These are phyloP conservation scores for Clitoria ternatea DNA, from an alignment of 306 rosid genomes.

Conservation along the genomic window DNA sequence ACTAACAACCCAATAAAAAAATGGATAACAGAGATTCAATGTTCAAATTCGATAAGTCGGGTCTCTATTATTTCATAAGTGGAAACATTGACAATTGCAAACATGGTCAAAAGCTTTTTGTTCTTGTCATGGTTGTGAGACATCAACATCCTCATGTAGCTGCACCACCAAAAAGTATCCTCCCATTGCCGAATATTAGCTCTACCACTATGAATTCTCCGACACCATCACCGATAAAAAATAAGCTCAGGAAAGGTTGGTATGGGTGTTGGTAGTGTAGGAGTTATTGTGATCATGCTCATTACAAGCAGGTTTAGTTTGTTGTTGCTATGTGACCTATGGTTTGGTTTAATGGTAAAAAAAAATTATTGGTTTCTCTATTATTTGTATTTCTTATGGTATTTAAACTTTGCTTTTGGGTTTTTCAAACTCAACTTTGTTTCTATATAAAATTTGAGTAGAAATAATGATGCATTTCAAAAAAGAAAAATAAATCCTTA, in stretches of 20 bases:
- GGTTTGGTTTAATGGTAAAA: neutral
- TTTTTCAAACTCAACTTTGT: neutral
- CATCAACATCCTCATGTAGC: neutral
- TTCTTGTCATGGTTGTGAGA: conserved; percentile 47
- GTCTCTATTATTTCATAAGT: conserved; percentile 54
- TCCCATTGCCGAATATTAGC: neutral
- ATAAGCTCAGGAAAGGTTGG: conserved; percentile 11
- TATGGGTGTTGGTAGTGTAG: neutral
- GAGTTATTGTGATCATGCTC: conserved; percentile 19
- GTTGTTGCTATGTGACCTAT: neutral
- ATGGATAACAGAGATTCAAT: conserved; percentile 46
- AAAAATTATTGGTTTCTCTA: neutral
- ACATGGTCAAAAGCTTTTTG: conserved; percentile 48
- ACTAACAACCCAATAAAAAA: conserved; percentile 35
- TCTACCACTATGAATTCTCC: neutral
- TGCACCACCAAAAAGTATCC: neutral
- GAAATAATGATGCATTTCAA: no score
- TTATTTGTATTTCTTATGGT: neutral
- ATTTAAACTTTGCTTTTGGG: neutral
- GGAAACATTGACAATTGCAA: conserved; percentile 39
- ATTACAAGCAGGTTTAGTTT: conserved; percentile 13
- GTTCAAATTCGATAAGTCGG: conserved; percentile 45
- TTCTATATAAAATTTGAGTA: no score
- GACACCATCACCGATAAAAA: neutral
- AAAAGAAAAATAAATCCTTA: no score